phyloP scores from a whole-genome alignment of 257 asterid genomes.

The Primulina huaijiensis region DNA sequence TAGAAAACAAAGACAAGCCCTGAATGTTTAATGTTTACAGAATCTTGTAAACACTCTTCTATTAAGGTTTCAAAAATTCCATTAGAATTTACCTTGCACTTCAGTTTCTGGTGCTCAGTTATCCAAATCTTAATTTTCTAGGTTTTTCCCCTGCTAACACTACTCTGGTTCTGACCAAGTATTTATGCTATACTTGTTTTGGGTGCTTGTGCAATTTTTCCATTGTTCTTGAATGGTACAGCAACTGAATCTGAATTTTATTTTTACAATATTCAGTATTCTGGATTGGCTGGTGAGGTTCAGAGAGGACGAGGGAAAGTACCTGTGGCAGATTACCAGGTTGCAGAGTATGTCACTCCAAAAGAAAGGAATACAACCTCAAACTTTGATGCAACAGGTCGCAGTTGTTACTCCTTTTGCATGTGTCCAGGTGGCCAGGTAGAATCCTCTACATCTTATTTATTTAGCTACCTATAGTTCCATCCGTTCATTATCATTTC shows the following conservation, averaged over 20 bases:
- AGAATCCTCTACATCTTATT: background rate
- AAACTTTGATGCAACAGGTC: slow-evolving; percentile 36
- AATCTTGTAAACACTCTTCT: too few species aligned
- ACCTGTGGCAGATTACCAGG: slow-evolving; percentile 96
- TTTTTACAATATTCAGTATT: slow-evolving; percentile 52
- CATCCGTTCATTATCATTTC: background rate
- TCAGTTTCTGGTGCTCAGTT: too few species aligned
- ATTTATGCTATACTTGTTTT: background rate
- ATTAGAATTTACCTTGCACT: too few species aligned
- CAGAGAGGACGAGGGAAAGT: slow-evolving; percentile 81
- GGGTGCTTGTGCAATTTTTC: background rate
- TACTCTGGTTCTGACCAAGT: background rate
- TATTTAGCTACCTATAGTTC: background rate
- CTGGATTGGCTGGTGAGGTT: slow-evolving; percentile 78
- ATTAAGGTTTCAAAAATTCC: too few species aligned
- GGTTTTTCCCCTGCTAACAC: too few species aligned
- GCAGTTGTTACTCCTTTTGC: slow-evolving; percentile 94
- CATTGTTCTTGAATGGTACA: slow-evolving; percentile 5
- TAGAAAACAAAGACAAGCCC: too few species aligned
- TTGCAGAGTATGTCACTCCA: slow-evolving; percentile 55
- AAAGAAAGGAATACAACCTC: slow-evolving; percentile 29
- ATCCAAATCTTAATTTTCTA: too few species aligned
- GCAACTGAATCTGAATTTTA: background rate
- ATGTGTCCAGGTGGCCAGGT: slow-evolving; percentile 99
- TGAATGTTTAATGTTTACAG: too few species aligned